phyloP scores from a whole-genome alignment of 352 stramenopile genomes.

The Peronospora destructor region DNA sequence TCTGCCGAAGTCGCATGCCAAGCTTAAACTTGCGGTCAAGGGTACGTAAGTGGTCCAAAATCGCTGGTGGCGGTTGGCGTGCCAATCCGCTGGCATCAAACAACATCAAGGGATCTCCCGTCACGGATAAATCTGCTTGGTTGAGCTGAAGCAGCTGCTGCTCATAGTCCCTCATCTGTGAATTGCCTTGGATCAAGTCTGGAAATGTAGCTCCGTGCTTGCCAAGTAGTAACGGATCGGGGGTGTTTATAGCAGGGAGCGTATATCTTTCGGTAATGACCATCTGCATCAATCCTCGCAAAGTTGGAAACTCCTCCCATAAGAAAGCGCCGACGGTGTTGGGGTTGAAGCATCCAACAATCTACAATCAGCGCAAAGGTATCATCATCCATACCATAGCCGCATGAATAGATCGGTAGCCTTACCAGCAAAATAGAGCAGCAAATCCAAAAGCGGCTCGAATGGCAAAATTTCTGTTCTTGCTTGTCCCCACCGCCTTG shows the following conservation, averaged over 20 bases:
- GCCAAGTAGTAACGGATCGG: slow-evolving; percentile 58
- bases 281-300: slow-evolving; percentile 84
- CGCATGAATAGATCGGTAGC: background rate
- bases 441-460: slow-evolving; percentile 77
- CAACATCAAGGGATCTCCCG: slow-evolving; percentile 64
- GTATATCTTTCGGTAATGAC: slow-evolving; percentile 68
- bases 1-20: slow-evolving; percentile 70
- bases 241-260: slow-evolving; percentile 51
- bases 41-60: slow-evolving; percentile 66
- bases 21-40: slow-evolving; percentile 73
- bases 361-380: slow-evolving; percentile 13
- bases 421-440: slow-evolving; percentile 79
- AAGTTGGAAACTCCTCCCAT: slow-evolving; percentile 66
- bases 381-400: background rate
- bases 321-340: slow-evolving; percentile 69
- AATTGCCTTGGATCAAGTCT: slow-evolving; percentile 52
- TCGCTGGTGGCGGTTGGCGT: slow-evolving; percentile 56
- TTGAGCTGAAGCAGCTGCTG: slow-evolving; percentile 52
- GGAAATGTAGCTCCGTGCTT: slow-evolving; percentile 45
- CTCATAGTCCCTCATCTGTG: slow-evolving; percentile 65
- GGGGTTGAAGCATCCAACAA: slow-evolving; percentile 65
- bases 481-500: slow-evolving; percentile 40
- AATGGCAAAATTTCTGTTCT: slow-evolving; percentile 73
- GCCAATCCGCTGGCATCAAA: slow-evolving; percentile 62
- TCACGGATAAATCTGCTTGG: slow-evolving; percentile 32